Evolutionary conservation across 495 filamentous ascomycete genomes (phyloP), one percentile per base, ranked within the genome.

Genomic region (Hypoxylon lenormandii): DNA sequence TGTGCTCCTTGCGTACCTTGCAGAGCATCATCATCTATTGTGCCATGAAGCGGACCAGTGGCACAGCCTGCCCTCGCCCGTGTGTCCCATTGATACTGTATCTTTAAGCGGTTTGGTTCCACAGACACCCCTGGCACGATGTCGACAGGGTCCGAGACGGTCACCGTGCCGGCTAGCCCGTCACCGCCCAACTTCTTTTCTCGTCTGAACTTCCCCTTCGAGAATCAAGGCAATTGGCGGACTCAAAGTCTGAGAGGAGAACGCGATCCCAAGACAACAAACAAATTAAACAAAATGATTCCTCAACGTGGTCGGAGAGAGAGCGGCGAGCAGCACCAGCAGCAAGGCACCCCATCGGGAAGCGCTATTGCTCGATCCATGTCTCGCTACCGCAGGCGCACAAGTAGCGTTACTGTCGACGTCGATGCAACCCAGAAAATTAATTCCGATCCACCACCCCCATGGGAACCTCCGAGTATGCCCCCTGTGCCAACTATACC

Each of bases 321-420:
- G 11, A 59, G 68, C 28, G 51, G 47, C 15, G 58, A 65, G 26
- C 67, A 54, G 38, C 55, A 65, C 36, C 67, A 54, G 45, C 55
- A 65, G 26, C 64, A 56, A 23, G 57, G 42, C 16, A 36, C 63
- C 23, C 16, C 53, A 64, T 56, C 64, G 5, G 49, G 55, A 10
- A 74, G 33, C 28, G 78, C 79, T 28, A 80, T 86, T 61, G 77
- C 81, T 60, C 82, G 82, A 50, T 87, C 85, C 73, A 87, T 86
- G 82, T 86, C 85, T 70, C 82, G 86, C 48, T 89, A 89, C 67
- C 81, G 85, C 16, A 83, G 84, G 46, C 68, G 67, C 42, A 56
- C 70, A 49, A 40, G 63, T 70, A 58, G 66, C 62, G 70, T 67
- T 65, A 49, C 69, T 54, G 53, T 58, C 66, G 61, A 70, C 62